These are phyloP conservation scores for Hygrophorus russula DNA, from an alignment of 768 basidiomycete species.

Conservation along the genomic window DNA sequence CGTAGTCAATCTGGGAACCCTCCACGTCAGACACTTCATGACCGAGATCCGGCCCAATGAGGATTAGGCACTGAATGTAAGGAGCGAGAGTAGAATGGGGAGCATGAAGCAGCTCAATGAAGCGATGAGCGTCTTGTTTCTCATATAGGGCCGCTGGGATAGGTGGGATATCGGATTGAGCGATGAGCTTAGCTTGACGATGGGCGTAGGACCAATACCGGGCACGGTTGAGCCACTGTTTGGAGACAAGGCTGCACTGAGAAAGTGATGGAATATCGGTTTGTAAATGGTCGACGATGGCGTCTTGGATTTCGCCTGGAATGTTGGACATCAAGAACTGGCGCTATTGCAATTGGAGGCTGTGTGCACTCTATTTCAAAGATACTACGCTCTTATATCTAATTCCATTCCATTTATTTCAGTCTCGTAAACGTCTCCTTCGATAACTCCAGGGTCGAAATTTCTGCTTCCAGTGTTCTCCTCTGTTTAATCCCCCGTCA, in stretches of 20 bases:
- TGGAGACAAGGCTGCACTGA: neutral
- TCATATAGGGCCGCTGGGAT: neutral
- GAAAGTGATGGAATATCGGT: neutral
- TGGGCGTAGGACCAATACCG: neutral
- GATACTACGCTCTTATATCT: too few species aligned
- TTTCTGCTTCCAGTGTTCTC: slow-evolving; percentile 70
- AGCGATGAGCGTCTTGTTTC: neutral
- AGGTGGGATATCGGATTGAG: neutral
- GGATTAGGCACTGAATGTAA: neutral
- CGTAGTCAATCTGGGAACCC: neutral
- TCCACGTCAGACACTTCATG: too few species aligned
- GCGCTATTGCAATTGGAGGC: too few species aligned
- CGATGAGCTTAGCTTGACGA: neutral
- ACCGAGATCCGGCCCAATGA: neutral
- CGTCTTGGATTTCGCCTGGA: neutral
- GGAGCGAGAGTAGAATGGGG: neutral
- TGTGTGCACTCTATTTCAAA: too few species aligned
- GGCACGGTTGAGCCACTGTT: neutral
- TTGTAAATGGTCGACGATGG: neutral
- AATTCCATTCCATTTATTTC: slow-evolving; percentile 24
- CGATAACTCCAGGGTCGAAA: slow-evolving; percentile 57
- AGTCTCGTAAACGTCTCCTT: slow-evolving; percentile 68
- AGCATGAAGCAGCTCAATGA: slow-evolving; percentile 1
- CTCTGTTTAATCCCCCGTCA: slow-evolving; percentile 32
- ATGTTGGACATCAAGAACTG: neutral